Conservation (phyloP, 495 filamentous ascomycete species). For the Penicillium crystallinum region DNA sequence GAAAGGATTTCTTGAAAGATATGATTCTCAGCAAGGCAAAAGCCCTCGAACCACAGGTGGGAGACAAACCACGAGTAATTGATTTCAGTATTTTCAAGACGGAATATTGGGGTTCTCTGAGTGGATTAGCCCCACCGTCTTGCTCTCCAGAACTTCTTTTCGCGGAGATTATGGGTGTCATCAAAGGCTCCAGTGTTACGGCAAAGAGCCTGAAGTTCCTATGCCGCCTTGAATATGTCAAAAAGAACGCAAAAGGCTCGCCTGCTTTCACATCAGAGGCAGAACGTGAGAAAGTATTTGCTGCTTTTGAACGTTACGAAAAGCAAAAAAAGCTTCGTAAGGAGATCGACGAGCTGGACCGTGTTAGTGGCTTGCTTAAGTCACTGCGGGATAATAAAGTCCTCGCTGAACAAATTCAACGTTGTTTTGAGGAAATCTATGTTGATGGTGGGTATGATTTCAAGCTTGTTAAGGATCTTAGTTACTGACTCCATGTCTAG, state of each 20-base stretch:
- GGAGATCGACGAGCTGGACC: conserved; percentile 35
- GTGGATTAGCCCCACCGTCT: conserved; percentile 12
- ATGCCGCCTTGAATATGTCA: conserved; percentile 25
- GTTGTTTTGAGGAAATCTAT: conserved; percentile 39
- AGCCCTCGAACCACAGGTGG: neutral
- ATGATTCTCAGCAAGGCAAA: neutral
- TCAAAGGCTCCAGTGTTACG: conserved; percentile 31
- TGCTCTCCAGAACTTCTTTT: conserved; percentile 32
- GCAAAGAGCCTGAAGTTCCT: conserved; percentile 19
- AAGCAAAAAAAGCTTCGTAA: conserved; percentile 21
- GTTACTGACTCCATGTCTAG: conserved; percentile 15
- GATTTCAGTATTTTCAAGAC: conserved; percentile 33
- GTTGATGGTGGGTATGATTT: conserved; percentile 28
- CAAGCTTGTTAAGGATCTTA: neutral
- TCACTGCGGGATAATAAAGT: conserved; percentile 5
- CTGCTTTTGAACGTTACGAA: conserved; percentile 35
- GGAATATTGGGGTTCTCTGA: conserved; percentile 36
- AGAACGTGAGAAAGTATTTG: conserved; percentile 26
- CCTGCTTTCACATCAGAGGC: conserved; percentile 25
- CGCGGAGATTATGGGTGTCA: conserved; percentile 42
- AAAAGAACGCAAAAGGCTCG: conserved; percentile 16
- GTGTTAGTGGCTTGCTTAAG: conserved; percentile 21
- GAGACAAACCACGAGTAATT: conserved; percentile 12
- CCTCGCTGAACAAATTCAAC: conserved; percentile 15
- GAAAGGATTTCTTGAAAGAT: conserved; percentile 9